Evolutionary conservation across 495 filamentous ascomycete genomes (phyloP).

Genomic region (Lichenothelia convexa): DNA sequence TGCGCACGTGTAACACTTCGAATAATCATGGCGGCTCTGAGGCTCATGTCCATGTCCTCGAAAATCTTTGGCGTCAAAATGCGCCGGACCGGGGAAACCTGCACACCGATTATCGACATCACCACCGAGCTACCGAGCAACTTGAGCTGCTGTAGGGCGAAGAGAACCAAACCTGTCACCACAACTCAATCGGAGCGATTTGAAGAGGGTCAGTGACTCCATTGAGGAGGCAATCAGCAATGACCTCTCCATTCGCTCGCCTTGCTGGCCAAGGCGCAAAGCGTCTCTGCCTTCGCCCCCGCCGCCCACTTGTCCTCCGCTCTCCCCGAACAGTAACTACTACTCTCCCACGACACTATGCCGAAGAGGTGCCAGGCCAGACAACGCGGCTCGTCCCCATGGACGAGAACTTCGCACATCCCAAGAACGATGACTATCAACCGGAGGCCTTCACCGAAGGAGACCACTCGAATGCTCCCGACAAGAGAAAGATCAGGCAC

Average conservation of each 20-base stretch:
- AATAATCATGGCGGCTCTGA: neutral
- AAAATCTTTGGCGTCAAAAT: no score
- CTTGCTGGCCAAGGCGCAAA: constrained; percentile 43
- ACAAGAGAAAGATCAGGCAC: constrained; percentile 78
- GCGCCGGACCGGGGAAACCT: no score
- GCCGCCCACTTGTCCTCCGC: constrained; percentile 8
- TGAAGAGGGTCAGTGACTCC: no score
- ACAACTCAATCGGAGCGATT: no score
- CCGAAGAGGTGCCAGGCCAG: constrained; percentile 36
- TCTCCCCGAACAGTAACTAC: constrained; percentile 46
- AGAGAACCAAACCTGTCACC: no score
- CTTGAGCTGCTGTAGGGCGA: no score
- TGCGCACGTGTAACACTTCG: neutral
- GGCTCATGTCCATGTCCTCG: no score
- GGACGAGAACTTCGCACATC: constrained; percentile 35
- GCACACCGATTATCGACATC: no score
- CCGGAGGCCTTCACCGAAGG: constrained; percentile 24
- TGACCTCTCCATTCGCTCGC: constrained; percentile 50
- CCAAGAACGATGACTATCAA: constrained; percentile 28
- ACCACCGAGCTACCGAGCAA: no score
- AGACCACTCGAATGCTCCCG: constrained; percentile 14
- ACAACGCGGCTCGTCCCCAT: constrained; percentile 40
- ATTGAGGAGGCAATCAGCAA: constrained; percentile 21
- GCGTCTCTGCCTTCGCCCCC: constrained; percentile 37
- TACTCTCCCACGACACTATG: constrained; percentile 43